Conservation (phyloP, 495 filamentous ascomycete species). For the Penicillium longicatenatum region DNA sequence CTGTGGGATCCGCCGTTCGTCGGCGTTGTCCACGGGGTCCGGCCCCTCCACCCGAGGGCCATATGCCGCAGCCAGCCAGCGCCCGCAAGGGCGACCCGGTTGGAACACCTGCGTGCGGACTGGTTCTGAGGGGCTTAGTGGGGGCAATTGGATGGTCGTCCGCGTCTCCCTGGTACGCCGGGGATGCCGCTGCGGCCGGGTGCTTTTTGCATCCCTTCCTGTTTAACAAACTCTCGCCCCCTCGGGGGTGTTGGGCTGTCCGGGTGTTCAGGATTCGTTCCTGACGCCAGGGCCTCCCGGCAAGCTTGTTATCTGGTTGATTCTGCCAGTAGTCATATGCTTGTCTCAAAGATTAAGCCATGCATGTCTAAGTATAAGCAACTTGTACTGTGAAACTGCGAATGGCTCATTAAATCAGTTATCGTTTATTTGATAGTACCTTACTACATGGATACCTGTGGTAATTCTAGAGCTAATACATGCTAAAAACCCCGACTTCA, state of each 20-base stretch:
- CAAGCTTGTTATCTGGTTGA: constrained; percentile 61
- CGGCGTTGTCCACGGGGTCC: constrained; percentile 26
- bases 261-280: constrained; percentile 1
- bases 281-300: constrained; percentile 12
- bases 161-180: constrained; percentile 29
- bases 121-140: constrained; percentile 45
- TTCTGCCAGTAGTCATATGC: constrained; percentile 73
- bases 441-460: constrained; percentile 72
- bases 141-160: constrained; percentile 49
- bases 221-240: constrained; percentile 15
- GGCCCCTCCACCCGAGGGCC: constrained; percentile 39
- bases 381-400: constrained; percentile 68
- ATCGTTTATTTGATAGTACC: constrained; percentile 74
- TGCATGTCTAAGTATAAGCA: constrained; percentile 74
- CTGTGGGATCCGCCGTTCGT: constrained; percentile 37
- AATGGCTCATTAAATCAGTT: constrained; percentile 75
- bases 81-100: constrained; percentile 4
- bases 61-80: constrained; percentile 32
- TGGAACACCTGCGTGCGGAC: constrained; percentile 35
- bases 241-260: constrained; percentile 13
- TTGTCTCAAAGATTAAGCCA: constrained; percentile 77
- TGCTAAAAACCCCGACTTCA: constrained; percentile 65
- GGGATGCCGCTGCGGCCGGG: constrained; percentile 18
- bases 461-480: constrained; percentile 78
- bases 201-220: constrained; percentile 16